These are phyloP conservation scores for Angomonas deanei DNA, from an alignment of 208 protist genomes.

Conservation along the genomic window DNA sequence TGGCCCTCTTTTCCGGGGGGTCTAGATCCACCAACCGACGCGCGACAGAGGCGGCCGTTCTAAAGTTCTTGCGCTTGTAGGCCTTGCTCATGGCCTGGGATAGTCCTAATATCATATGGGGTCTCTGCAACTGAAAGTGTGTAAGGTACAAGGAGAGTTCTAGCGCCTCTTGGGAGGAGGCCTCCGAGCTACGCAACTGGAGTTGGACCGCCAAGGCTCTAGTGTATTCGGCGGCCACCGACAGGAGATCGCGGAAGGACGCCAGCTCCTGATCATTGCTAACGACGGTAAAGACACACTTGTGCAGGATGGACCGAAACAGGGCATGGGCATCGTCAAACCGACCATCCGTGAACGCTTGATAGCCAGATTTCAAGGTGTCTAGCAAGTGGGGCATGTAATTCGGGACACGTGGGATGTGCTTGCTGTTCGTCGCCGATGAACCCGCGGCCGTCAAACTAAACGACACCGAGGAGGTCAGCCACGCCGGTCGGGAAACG, in stretches of 20 bases:
- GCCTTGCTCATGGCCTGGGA: conserved; percentile 91
- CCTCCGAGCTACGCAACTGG: conserved; percentile 49
- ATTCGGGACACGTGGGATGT: conserved; percentile 39
- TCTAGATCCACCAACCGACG: conserved; percentile 92
- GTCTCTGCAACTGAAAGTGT: conserved; percentile 92
- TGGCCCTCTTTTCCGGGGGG: conserved; percentile 80
- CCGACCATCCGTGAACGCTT: conserved; percentile 82
- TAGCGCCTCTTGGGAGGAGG: conserved; percentile 36
- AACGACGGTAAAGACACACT: conserved; percentile 77
- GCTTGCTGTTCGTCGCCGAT: conserved; percentile 26
- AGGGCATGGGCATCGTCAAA: conserved; percentile 82
- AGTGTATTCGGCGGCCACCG: conserved; percentile 59
- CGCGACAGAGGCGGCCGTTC: conserved; percentile 87
- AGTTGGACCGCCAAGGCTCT: conserved; percentile 77
- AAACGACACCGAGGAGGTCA: conserved; percentile 34
- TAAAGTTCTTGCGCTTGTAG: conserved; percentile 92
- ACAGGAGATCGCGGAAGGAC: conserved; percentile 50
- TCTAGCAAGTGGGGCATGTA: conserved; percentile 70
- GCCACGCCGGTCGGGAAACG: conserved; percentile 30
- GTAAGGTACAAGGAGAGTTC: conserved; percentile 98
- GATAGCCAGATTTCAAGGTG: conserved; percentile 70
- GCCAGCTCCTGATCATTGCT: conserved; percentile 44
- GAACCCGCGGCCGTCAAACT: conserved; percentile 29
- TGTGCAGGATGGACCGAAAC: conserved; percentile 84
- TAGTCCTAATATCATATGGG: conserved; percentile 89